phyloP scores from a whole-genome alignment of 169 alveolate species.

The Hammondia hammondi region DNA sequence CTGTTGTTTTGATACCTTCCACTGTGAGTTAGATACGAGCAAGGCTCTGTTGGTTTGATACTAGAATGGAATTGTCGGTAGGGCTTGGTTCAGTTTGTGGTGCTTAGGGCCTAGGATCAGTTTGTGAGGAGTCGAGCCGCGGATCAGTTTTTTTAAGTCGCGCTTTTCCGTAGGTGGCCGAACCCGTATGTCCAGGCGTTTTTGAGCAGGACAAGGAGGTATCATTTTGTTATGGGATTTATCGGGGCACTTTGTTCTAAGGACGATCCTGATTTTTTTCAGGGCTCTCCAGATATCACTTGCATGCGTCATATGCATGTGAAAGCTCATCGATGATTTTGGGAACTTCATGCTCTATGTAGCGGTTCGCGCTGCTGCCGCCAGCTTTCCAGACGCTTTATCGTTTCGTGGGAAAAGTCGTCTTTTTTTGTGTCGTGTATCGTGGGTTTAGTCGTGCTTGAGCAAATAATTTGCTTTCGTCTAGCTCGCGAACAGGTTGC shows the following conservation, averaged over 20 bases:
- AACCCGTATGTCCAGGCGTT: background rate
- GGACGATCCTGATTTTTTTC: background rate
- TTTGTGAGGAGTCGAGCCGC: background rate
- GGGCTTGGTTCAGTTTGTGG: too few relatives aligned
- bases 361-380: background rate
- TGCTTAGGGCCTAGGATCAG: background rate
- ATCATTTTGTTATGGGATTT: background rate
- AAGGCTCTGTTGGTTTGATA: too few relatives aligned
- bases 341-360: background rate
- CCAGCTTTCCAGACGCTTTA: background rate
- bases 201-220: background rate
- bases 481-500: background rate
- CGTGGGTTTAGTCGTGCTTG: background rate
- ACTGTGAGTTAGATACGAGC: too few relatives aligned
- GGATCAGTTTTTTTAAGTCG: background rate
- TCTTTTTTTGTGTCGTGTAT: background rate
- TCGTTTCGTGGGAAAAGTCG: background rate
- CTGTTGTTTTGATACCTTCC: too few relatives aligned
- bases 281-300: background rate
- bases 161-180: background rate
- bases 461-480: background rate
- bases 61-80: too few relatives aligned
- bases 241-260: background rate
- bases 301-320: background rate
- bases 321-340: background rate